Evolutionary conservation across 768 basidiomycete species (phyloP).

Genomic region (Gloeostereum incarnatum): DNA sequence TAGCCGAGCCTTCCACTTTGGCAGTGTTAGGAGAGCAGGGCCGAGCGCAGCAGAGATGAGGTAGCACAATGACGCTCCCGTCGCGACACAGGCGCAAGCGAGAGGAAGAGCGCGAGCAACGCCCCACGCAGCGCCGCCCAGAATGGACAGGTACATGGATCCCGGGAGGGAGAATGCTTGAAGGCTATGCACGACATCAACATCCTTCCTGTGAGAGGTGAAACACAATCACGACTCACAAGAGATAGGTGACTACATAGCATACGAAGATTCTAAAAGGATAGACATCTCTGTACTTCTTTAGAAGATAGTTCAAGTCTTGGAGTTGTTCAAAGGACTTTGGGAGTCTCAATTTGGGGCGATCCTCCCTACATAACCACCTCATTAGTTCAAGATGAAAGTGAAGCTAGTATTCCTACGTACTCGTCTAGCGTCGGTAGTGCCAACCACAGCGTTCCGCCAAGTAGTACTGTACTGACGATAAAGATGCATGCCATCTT

Average conservation of each 20-base stretch:
- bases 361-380: constrained; percentile 73
- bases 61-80: constrained; percentile 89
- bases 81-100: constrained; percentile 87
- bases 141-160: constrained; percentile 96
- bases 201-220: not conserved
- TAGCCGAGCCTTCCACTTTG: constrained; percentile 74
- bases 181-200: constrained; percentile 39
- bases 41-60: constrained; percentile 87
- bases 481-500: constrained; percentile 79
- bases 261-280: constrained; percentile 80
- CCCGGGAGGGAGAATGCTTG: constrained; percentile 96
- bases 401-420: constrained; percentile 19
- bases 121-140: constrained; percentile 95
- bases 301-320: constrained; percentile 73
- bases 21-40: constrained; percentile 81
- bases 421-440: constrained; percentile 74
- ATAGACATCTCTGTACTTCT: constrained; percentile 88
- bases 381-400: constrained; percentile 9
- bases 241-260: constrained; percentile 85
- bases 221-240: constrained; percentile 42
- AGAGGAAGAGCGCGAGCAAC: constrained; percentile 78
- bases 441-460: constrained; percentile 70
- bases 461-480: constrained; percentile 59
- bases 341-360: constrained; percentile 69
- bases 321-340: constrained; percentile 85